Evolutionary conservation across 257 asterid genomes (phyloP).

Genomic region (Pogostemon cablin): DNA sequence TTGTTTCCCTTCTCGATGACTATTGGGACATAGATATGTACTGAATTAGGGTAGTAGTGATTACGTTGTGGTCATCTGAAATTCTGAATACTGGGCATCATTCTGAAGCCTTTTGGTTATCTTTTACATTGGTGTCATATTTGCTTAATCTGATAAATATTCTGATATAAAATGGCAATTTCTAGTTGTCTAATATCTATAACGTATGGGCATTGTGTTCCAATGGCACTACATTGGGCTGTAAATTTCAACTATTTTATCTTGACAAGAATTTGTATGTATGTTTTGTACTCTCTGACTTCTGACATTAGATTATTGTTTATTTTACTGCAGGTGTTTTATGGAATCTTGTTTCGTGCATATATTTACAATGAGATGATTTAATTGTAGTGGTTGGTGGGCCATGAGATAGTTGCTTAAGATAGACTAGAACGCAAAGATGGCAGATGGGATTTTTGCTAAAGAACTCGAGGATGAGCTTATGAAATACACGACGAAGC

Average conservation of each 20-base stretch:
- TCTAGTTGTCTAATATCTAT: neutral
- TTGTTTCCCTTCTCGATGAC: neutral
- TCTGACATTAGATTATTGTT: constrained; percentile 5
- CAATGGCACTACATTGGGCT: neutral
- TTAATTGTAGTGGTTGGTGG: constrained; percentile 32
- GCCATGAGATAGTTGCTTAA: constrained; percentile 28
- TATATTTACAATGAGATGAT: constrained; percentile 20
- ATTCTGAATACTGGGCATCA: neutral
- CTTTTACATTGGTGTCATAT: neutral
- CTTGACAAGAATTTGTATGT: constrained; percentile 12
- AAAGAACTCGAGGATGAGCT: constrained; percentile 58
- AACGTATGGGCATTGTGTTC: neutral
- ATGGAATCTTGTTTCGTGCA: constrained; percentile 23
- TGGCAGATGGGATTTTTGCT: constrained; percentile 42
- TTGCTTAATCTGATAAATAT: constrained; percentile 6
- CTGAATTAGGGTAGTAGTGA: neutral
- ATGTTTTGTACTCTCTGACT: neutral
- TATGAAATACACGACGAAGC: constrained; percentile 52
- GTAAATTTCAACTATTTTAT: neutral
- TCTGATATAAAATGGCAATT: neutral
- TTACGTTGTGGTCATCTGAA: neutral
- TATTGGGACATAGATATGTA: neutral
- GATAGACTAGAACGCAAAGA: constrained; percentile 39
- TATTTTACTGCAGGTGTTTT: constrained; percentile 32
- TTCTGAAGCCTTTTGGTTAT: neutral